These are phyloP conservation scores for Zygoascus sp. DNA, from an alignment of 1,139 yeast genomes.

Conservation along the genomic window DNA sequence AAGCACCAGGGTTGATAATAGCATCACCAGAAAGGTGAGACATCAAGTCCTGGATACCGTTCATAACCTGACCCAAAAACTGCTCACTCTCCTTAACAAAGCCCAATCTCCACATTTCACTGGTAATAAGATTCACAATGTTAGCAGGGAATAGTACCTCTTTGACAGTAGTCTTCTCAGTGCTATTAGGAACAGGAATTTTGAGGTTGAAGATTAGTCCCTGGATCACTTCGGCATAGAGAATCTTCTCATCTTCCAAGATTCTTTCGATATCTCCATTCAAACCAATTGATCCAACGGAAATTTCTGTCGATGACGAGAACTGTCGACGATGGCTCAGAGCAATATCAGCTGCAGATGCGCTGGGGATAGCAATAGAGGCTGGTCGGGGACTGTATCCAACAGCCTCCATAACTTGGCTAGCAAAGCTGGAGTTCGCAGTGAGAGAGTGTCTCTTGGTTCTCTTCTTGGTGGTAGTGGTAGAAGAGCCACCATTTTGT, in stretches of 20 bases:
- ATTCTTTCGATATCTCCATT: constrained; percentile 39
- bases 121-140: constrained; percentile 81
- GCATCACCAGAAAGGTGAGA: constrained; percentile 64
- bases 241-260: constrained; percentile 71
- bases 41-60: constrained; percentile 68
- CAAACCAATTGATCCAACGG: constrained; percentile 29
- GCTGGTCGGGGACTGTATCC: constrained; percentile 36
- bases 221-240: constrained; percentile 81
- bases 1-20: constrained; percentile 87
- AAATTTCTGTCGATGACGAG: constrained; percentile 27
- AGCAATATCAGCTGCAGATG: constrained; percentile 16
- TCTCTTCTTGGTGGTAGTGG: constrained; percentile 28
- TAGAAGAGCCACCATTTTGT: constrained; percentile 17
- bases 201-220: constrained; percentile 85
- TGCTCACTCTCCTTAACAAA: constrained; percentile 88
- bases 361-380: constrained; percentile 30
- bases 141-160: constrained; percentile 97
- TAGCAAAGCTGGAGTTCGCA: constrained; percentile 18
- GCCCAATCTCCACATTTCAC: constrained; percentile 99
- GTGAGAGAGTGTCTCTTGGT: constrained; percentile 33
- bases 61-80: constrained; percentile 83
- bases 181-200: constrained; percentile 79
- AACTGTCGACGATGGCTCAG: constrained; percentile 25
- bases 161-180: constrained; percentile 75
- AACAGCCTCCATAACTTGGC: constrained; percentile 22